Evolutionary conservation across 768 basidiomycete species (phyloP), one percentile per base, ranked within the genome.

Genomic region (Leccinum obscurum): DNA sequence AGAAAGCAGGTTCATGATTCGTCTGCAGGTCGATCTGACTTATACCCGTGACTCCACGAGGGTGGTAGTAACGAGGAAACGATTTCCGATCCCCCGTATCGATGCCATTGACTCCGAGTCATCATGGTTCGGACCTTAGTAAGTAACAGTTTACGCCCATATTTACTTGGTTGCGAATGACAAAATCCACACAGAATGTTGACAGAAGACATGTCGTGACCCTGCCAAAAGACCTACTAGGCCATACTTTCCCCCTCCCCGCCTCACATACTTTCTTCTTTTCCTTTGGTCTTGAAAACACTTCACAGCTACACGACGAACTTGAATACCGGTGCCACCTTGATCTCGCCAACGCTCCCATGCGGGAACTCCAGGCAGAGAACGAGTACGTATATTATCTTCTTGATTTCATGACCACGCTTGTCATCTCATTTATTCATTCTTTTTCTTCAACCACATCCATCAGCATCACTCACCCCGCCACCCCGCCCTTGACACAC

Each of bases 361-460:
- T 74, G n/a, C 71, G 62, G 35, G 76, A 66, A 58, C 65, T 76
- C 7, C 71, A 74, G 41, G 65, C 71, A 1, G 73, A 74, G 55
- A 76, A 70, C 55, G 68, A 74, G 73, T 74, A 51, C 4, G 74
- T 63, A 15, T 8, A 5, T 37, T 15, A 22, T 30, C 30, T 30
- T 24, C 30, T 50, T 11, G 4, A 2, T 8, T 50, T 26, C 34
- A 56, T 17, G 34, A 22, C 7, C 34, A 26, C 28, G n/a, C 20
- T 35, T 15, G 10, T n/a, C 48, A 20, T 37, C 6, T 55, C 52
- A 24, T 49, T 20, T 15, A 34, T 55, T 41, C 8, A n/a, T 17
- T 9, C 7, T n/a, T n/a, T 17, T 17, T 41, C 39, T 41, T 0
- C 1, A n/a, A n/a, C 1, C 7, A 15, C 34, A 15, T 58, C 1